Percentiles rank a stretch among this genome's conserved stretches.
Evolutionary conservation across 176 grass and related monocot species (phyloP).

Genomic region (Ampelocalamus luodianensis): DNA sequence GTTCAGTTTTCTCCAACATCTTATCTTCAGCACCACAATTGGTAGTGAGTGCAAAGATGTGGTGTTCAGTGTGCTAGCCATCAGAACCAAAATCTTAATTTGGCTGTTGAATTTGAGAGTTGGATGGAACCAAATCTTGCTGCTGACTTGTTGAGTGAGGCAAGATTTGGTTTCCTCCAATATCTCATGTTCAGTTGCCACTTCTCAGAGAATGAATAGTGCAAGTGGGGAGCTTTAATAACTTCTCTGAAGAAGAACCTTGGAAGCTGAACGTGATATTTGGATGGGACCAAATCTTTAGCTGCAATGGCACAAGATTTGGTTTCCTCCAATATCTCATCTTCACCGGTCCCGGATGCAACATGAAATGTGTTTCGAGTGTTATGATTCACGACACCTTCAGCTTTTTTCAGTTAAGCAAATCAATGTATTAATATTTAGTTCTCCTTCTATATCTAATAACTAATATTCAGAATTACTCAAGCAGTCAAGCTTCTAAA

Average conservation of each 20-base stretch:
- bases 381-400: background rate
- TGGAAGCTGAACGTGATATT: constrained; percentile 47
- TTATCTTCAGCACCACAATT: constrained; percentile 38
- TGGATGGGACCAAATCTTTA: constrained; percentile 41
- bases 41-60: constrained; percentile 6
- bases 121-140: constrained; percentile 45
- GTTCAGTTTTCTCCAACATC: constrained; percentile 60
- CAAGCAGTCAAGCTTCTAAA: background rate
- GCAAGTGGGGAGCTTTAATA: background rate
- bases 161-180: constrained; percentile 60
- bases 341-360: constrained; percentile 26
- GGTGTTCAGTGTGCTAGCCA: background rate
- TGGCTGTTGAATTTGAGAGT: constrained; percentile 47
- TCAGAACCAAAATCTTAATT: background rate
- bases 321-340: constrained; percentile 57
- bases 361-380: background rate
- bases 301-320: constrained; percentile 33
- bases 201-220: background rate
- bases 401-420: background rate
- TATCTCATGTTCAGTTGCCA: constrained; percentile 49
- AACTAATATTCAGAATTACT: background rate
- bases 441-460: background rate
- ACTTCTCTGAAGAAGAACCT: constrained; percentile 6
- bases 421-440: background rate
- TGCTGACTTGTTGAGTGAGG: too few relatives aligned